Evolutionary conservation across 495 filamentous ascomycete species (phyloP).

Genomic region (Aspergillus ostianus): DNA sequence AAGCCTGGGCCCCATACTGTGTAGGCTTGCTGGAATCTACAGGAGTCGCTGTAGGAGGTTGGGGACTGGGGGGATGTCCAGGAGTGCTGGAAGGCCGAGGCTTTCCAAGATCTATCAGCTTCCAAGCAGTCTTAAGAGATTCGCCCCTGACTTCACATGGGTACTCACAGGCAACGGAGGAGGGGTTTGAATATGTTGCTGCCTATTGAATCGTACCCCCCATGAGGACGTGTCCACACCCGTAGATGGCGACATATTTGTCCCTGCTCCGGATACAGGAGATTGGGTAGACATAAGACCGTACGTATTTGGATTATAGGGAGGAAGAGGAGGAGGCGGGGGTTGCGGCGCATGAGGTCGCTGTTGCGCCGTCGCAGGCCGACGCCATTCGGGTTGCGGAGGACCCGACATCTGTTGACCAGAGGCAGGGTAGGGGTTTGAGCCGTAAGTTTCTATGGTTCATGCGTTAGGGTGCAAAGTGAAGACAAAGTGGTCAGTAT

Average conservation of each 20-base stretch:
- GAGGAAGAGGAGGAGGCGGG: constrained; percentile 18
- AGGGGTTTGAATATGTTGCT: constrained; percentile 31
- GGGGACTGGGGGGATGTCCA: constrained; percentile 24
- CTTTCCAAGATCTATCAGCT: constrained; percentile 16
- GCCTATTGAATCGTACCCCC: constrained; percentile 48
- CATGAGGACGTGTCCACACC: constrained; percentile 37
- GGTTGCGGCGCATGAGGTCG: constrained; percentile 17
- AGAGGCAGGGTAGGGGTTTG: constrained; percentile 22
- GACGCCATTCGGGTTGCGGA: constrained; percentile 47
- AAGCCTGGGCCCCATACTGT: constrained; percentile 16
- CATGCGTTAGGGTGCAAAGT: neutral
- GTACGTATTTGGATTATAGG: constrained; percentile 43
- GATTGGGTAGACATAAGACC: constrained; percentile 32
- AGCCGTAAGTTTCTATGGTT: constrained; percentile 28
- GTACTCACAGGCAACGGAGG: constrained; percentile 50
- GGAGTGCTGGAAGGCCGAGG: constrained; percentile 42
- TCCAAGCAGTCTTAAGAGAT: neutral
- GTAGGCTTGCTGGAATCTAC: constrained; percentile 20
- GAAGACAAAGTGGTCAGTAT: neutral
- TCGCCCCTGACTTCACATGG: neutral
- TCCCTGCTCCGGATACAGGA: constrained; percentile 13
- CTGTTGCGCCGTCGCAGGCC: constrained; percentile 23
- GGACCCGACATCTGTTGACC: constrained; percentile 22
- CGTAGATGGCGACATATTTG: constrained; percentile 22
- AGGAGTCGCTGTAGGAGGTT: constrained; percentile 16